Conservation (phyloP, 192 early-diverging fungal species). For the Borealophlyctis nickersoniae region DNA sequence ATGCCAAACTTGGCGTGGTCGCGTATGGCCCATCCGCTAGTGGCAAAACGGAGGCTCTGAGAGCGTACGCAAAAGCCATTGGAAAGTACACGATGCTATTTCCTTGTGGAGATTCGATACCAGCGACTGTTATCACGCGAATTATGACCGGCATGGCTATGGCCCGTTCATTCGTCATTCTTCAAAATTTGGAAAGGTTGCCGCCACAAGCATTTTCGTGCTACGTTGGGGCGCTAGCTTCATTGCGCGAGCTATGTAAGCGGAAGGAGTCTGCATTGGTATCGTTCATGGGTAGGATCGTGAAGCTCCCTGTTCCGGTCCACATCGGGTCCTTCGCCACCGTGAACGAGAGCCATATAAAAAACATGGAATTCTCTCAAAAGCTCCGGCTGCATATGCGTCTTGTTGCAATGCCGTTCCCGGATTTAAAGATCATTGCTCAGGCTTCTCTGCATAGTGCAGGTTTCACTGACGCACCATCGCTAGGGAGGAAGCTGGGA, state of each 20-base stretch:
- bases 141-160: constrained; percentile 20
- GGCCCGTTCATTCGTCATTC: constrained; percentile 8
- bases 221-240: background rate
- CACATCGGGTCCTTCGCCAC: constrained; percentile 12
- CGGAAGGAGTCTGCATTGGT: constrained; percentile 19
- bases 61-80: constrained; percentile 11
- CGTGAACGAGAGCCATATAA: background rate
- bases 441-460: background rate
- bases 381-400: constrained; percentile 5
- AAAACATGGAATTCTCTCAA: background rate
- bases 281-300: constrained; percentile 22
- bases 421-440: background rate
- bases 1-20: constrained; percentile 10
- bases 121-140: background rate
- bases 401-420: background rate
- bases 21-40: background rate
- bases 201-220: background rate
- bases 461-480: constrained; percentile 3
- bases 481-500: too few relatives aligned
- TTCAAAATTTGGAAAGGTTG: constrained; percentile 1
- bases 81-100: constrained; percentile 15
- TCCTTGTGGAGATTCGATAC: background rate
- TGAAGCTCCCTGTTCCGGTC: constrained; percentile 12
- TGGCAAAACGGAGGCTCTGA: constrained; percentile 12
- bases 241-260: constrained; percentile 7